Evolutionary conservation across 2,329 filamentous ascomycete species (phyloP).

Genomic region (Colletotrichum costaricense): DNA sequence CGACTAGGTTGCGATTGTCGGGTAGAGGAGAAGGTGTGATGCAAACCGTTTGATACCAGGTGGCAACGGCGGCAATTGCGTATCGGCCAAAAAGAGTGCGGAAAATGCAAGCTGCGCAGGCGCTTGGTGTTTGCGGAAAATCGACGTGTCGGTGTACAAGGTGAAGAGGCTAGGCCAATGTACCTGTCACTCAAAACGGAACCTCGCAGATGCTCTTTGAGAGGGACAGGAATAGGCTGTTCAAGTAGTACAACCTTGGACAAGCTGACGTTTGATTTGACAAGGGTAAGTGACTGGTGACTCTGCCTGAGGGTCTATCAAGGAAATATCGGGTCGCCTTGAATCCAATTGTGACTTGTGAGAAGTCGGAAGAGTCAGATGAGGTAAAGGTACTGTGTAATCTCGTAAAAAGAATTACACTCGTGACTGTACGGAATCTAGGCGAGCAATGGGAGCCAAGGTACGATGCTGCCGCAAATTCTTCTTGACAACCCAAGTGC

Average conservation of each 20-base stretch:
- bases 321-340: background rate
- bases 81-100: background rate
- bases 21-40: background rate
- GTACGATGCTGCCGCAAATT: constrained; percentile 11
- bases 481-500: constrained; percentile 6
- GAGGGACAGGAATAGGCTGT: constrained; percentile 19
- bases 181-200: constrained; percentile 20
- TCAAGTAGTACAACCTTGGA: constrained; percentile 24
- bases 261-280: constrained; percentile 3
- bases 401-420: background rate
- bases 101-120: constrained; percentile 18
- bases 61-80: constrained; percentile 10
- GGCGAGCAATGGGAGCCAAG: background rate
- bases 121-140: constrained; percentile 15
- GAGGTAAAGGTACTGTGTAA: background rate
- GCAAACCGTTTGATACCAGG: background rate
- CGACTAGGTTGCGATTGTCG: background rate
- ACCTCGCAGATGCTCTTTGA: constrained; percentile 5
- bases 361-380: background rate
- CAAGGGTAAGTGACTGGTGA: background rate
- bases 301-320: background rate
- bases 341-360: background rate
- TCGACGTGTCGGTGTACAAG: constrained; percentile 30
- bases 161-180: constrained; percentile 24
- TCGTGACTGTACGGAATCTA: background rate